Evolutionary conservation across 140 eudicot species (phyloP), one percentile per base, ranked within the genome.

Genomic region (Flaveria floridana): DNA sequence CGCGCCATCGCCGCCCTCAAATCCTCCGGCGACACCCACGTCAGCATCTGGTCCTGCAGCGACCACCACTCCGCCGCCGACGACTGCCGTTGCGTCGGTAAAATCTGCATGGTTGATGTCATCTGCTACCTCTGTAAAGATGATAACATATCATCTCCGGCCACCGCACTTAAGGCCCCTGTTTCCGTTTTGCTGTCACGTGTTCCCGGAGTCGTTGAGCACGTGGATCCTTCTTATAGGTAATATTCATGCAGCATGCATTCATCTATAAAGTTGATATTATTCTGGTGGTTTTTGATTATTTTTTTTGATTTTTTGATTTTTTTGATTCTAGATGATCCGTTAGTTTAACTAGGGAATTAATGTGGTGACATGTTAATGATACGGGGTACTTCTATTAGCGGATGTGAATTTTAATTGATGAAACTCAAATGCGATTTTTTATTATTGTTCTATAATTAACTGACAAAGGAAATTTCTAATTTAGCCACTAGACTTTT

Each of bases 201-300:
- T 6, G 41, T 19, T 57, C 66, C 88, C 47, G 81, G 73, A 7
- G 79, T 74, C 9, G 86, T 93, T 16, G 70, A 63, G 72, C 96
- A 93, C 66, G 94, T 93, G 46, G 86, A 86, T 42, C 89, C 97
- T 37, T 84, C 93, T 16, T 79, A 85, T 3, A 90, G 96, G 98
- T 66, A 5, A 16, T 28, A 4, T 28, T 30, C 4, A 57, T 37
- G 23, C 69, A 18, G 42, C 14, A 58, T 8, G 50, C 13, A 42
- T 42, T 6, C 48, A 42, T 10, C 48, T 9, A 10, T 44, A 9
- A 11, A 44, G 14, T 44, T 34, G 41, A 34, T 34, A 1, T 34
- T 34, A 34, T 34, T 34, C 41, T 34, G 41, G 41, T 30, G 37
- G 37, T 23, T 23, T 23, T 23, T 23, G 25, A 23, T 23, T n/a